Base-by-base conservation (phyloP, 2,329 filamentous ascomycete species). In the Teratosphaeria gauchensis region DNA sequence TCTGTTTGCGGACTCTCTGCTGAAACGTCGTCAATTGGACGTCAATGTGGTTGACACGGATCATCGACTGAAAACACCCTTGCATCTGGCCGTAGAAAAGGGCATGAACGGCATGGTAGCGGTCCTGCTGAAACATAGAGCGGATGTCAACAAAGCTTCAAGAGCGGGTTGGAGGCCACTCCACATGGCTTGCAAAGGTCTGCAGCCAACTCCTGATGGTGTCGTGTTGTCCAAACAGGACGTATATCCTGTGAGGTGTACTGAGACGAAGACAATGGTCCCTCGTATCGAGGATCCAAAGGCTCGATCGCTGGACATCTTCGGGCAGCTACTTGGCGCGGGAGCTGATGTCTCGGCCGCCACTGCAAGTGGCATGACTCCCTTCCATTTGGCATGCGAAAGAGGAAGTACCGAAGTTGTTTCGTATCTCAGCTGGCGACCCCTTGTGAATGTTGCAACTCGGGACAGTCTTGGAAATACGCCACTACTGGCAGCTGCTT, bases 391-490 rank as follows among this genome's bases (percentile, higher is more conserved):
- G 8, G 67, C 66, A 14, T 66, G 67, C 9, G 68, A 69, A 38
- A 63, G 58, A 51, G 67, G 68, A 21, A 67, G 67, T 52, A 54
- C 57, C 9, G 62, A 64, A 8, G 61, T 66, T 24, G 64, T 67
- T 2, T 58, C 61, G 35, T 59, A 56, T 30, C 56, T 69, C 4
- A 56, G 69, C 9, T 51, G 56, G 28, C 60, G 64, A 12, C 28
- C 56, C 1, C 70, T 72, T 9, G 67, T 74, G 51, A 74, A 73
- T 42, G 66, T 73, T 19, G 63, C 69, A 6, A 69, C 71, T 1
- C 73, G 74, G 61, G 77, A 80, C 59, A 69, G 69, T 2, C 77
- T 75, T 55, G 75, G 77, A 12, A 75, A 73, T 32, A 77, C 76
- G 1, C 74, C 75, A 0, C 72, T 78, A 28, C 64, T 78, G 5